Percentiles rank a stretch among this genome's conserved stretches.
Evolutionary conservation across 345 rosid genomes (phyloP).

Genomic region (Jatropha curcas): DNA sequence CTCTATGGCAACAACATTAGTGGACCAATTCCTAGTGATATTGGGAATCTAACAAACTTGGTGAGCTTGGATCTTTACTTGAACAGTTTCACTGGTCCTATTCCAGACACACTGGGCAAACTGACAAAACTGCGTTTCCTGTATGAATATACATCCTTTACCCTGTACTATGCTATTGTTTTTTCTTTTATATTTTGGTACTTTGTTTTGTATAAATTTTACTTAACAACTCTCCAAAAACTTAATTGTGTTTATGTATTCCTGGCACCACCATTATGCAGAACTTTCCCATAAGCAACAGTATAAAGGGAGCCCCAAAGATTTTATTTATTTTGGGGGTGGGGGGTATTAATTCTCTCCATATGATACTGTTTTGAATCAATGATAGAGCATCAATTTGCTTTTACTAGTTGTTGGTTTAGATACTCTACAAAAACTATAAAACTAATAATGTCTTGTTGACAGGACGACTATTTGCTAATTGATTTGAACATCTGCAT

Average conservation of each 20-base stretch:
- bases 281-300: neutral
- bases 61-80: slow-evolving; percentile 51
- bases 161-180: neutral
- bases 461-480: neutral
- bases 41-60: slow-evolving; percentile 41
- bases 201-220: neutral
- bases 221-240: neutral
- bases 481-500: neutral
- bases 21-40: slow-evolving; percentile 38
- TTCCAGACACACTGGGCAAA: slow-evolving; percentile 41
- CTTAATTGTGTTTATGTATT: neutral
- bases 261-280: neutral
- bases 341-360: neutral
- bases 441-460: neutral
- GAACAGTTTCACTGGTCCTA: slow-evolving; percentile 36
- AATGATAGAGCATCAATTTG: neutral
- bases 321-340: neutral
- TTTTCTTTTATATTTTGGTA: neutral
- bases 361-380: neutral
- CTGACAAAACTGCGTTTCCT: slow-evolving; percentile 38
- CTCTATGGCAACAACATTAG: slow-evolving; percentile 45
- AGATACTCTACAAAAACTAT: neutral
- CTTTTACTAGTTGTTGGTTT: neutral
- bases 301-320: neutral
- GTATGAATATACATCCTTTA: slow-evolving; percentile 27